Percentiles rank a stretch among this genome's conserved stretches.
phyloP scores from a whole-genome alignment of 1,139 yeast genomes.

The Magnusiomyces ingens region DNA sequence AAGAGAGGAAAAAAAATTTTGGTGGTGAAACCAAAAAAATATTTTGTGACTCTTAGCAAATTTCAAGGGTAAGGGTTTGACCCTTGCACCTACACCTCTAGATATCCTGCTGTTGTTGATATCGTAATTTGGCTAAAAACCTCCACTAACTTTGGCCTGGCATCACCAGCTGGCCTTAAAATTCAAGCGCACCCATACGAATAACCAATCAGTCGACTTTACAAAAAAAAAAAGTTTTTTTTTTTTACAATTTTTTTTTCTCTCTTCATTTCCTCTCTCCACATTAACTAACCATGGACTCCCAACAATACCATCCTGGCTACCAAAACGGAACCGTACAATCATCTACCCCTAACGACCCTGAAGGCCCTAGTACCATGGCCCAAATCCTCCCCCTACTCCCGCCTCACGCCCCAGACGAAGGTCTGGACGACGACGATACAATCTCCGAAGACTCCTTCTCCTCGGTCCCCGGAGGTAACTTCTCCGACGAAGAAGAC shows the following conservation, averaged over 20 bases:
- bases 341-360: not conserved
- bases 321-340: not conserved
- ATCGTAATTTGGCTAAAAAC: no score
- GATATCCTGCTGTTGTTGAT: no score
- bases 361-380: not conserved
- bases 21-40: no score
- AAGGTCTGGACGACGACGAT: constrained; percentile 8
- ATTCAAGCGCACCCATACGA: no score
- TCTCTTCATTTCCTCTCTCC: not conserved
- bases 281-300: not conserved
- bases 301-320: not conserved
- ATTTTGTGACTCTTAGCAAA: no score
- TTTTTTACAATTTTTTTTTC: not conserved
- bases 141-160: no score
- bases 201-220: no score
- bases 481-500: constrained; percentile 12
- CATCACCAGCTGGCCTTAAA: no score
- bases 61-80: no score
- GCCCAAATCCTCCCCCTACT: not conserved
- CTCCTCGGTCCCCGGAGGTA: constrained; percentile 15
- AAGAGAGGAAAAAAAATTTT: no score
- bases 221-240: not conserved
- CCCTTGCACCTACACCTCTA: no score
- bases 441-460: constrained; percentile 15
- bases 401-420: not conserved